Evolutionary conservation across 2,329 filamentous ascomycete species (phyloP), one percentile per base, ranked within the genome.

Genomic region (Claviceps cyperi): DNA sequence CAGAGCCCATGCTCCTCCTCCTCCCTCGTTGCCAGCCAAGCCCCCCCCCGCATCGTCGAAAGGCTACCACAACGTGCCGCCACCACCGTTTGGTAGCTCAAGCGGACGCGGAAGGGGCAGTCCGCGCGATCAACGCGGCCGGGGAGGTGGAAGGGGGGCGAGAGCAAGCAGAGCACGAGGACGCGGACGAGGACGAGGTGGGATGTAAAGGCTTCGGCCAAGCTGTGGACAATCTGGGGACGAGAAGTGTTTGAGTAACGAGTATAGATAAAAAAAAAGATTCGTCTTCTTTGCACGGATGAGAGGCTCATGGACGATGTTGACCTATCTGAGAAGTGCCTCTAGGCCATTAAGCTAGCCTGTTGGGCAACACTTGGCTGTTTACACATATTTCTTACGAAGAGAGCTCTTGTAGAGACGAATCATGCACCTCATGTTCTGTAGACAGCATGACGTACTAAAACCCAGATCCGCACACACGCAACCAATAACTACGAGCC

Each of bases 21-120:
- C 57, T 36, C 48, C 56, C 22, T 60, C 62, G 41, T 54, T 65
- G 13, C 63, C 64, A 5, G 48, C 60, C 38, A 64, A 60, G 48
- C 63, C 64, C 28, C 63, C 64, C 32, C 62, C 63, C 46, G 32
- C 56, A 17, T 38, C 55, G 17, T 44, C 51, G 15, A 56, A 56
- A 50, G 55, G 58, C 44, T 65, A 60, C 43, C 59, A 56, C 21
- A 59, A 57, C 22, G 59, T 59, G n/a, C 63, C 61, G 22, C 50
- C 47, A 19, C 46, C 50, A 13, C 44, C 45, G 36, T 47, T 50
- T 46, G 52, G 48, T 46, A 35, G 17, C 28, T 51, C 60, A 22
- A 55, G 58, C 19, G 54, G 55, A 9, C 43, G 46, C 14, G 55
- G 53, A 38, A 46, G 60, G 41, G 59, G 58, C 40, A 58, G 56